Percentiles rank a stretch among this genome's conserved stretches.
These are phyloP conservation scores for Yamadazyma jaroonii DNA, from an alignment of 1,139 yeast genomes.

Conservation along the genomic window DNA sequence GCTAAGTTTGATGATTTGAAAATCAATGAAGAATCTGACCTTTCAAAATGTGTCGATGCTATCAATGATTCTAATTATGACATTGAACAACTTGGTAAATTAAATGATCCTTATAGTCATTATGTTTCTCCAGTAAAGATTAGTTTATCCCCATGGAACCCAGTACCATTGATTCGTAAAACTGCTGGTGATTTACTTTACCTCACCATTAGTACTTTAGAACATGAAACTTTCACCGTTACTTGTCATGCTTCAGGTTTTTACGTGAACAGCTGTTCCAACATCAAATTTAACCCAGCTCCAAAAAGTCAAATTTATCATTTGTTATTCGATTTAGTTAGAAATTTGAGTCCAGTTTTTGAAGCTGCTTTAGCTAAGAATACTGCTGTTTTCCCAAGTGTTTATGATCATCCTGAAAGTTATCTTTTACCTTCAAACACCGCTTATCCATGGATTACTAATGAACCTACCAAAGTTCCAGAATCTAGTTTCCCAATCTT, in stretches of 20 bases:
- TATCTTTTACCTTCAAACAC: constrained; percentile 62
- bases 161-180: constrained; percentile 67
- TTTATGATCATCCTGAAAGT: constrained; percentile 54
- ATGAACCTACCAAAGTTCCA: constrained; percentile 31
- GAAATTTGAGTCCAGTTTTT: constrained; percentile 53
- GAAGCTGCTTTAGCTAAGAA: constrained; percentile 36
- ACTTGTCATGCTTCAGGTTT: constrained; percentile 81
- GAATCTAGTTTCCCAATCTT: constrained; percentile 66
- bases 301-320: constrained; percentile 32
- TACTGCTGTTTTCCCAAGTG: constrained; percentile 38
- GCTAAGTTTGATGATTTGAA: constrained; percentile 29
- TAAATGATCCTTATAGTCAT: constrained; percentile 10
- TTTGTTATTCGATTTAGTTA: constrained; percentile 53
- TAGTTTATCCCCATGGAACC: constrained; percentile 80
- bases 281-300: constrained; percentile 64
- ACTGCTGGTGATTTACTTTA: constrained; percentile 79
- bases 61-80: neutral
- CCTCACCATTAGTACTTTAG: constrained; percentile 71
- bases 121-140: constrained; percentile 44
- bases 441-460: constrained; percentile 75
- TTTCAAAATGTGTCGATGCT: constrained; percentile 3
- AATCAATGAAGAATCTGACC: constrained; percentile 16
- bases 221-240: constrained; percentile 73
- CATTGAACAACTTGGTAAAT: constrained; percentile 1
- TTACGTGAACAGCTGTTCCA: constrained; percentile 67